Evolutionary conservation across 441 rosid species (phyloP), one percentile per base, ranked within the genome.

Genomic region (Adansonia rubrostipa): DNA sequence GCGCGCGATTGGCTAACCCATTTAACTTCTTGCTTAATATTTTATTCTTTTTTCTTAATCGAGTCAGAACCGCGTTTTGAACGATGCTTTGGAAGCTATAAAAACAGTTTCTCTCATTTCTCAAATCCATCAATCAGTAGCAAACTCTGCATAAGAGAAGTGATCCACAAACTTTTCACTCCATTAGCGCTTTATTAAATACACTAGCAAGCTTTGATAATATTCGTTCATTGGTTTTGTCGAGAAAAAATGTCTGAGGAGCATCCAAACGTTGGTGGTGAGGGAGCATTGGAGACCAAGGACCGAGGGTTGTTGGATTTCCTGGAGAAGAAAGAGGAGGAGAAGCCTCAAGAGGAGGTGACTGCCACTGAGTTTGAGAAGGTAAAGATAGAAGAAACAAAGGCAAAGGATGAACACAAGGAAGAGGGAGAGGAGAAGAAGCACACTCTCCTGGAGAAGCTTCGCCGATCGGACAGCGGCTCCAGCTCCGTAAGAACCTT

Each of bases 291-390:
- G 57, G 98, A 93, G 83, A 57, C 75, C 79, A 84, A 71, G 81
- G 89, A 85, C 75, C 90, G 98, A 0, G 97, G 98, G 48, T 0
- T 92, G 80, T 88, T 93, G 73, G 93, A 89, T 85, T 90, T 93
- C 89, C 0, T 90, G 84, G 77, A 84, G 82, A 89, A 89, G 83
- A 87, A 91, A 64, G 85, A 91, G 74, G 89, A 89, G 61, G 85
- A 84, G 88, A 84, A 85, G 82, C 87, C 87, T 60, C 84, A 89
- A 62, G 92, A 87, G 80, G 93, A 84, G 75, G 86, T 87, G 80
- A 82, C 86, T 56, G 87, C 40, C 24, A 5, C 87, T 0, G 87
- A 92, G 84, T 88, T 92, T 54, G 85, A 89, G 76, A 95, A 95
- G 78, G 89, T 88, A 71, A 84, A 83, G 57, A 83, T 92, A 28